Conservation (phyloP, 2,329 filamentous ascomycete genomes). For the Colletotrichum sp. region DNA sequence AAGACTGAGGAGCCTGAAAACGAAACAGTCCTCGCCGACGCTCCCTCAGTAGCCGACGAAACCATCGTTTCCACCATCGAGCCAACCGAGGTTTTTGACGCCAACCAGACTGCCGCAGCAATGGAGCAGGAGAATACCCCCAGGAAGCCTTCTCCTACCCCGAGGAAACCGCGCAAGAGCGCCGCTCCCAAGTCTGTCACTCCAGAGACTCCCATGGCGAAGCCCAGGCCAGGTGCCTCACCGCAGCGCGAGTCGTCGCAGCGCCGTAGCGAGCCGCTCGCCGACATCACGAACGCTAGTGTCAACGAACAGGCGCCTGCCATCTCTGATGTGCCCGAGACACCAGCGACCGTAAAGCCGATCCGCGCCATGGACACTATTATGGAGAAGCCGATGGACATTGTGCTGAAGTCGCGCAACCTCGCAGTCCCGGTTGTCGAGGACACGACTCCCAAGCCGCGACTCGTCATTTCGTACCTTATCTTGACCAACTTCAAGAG, state of each 20-base stretch:
- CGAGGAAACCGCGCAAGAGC: constrained; percentile 68
- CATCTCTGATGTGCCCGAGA: constrained; percentile 42
- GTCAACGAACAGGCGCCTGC: constrained; percentile 66
- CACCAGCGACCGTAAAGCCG: constrained; percentile 64
- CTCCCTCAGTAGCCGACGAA: neutral
- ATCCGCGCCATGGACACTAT: constrained; percentile 79
- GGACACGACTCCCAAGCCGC: constrained; percentile 77
- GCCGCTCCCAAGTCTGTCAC: constrained; percentile 46
- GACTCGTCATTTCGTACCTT: constrained; percentile 91
- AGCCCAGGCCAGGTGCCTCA: constrained; percentile 60
- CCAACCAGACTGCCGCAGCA: constrained; percentile 36
- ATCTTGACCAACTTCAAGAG: constrained; percentile 98
- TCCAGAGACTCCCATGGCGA: constrained; percentile 42
- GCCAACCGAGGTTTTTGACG: constrained; percentile 40
- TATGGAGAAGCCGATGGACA: constrained; percentile 91
- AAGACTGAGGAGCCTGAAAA: neutral
- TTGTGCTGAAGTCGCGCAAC: constrained; percentile 85
- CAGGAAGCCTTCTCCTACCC: constrained; percentile 53
- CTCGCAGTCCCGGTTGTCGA: constrained; percentile 72
- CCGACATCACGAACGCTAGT: constrained; percentile 74
- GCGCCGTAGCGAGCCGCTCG: constrained; percentile 62
- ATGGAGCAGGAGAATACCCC: constrained; percentile 31
- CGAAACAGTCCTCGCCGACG: neutral
- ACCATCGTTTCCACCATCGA: constrained; percentile 19
- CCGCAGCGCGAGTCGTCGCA: constrained; percentile 58